Conservation (phyloP, 257 asterid species). For the Nicotiana attenuata region DNA sequence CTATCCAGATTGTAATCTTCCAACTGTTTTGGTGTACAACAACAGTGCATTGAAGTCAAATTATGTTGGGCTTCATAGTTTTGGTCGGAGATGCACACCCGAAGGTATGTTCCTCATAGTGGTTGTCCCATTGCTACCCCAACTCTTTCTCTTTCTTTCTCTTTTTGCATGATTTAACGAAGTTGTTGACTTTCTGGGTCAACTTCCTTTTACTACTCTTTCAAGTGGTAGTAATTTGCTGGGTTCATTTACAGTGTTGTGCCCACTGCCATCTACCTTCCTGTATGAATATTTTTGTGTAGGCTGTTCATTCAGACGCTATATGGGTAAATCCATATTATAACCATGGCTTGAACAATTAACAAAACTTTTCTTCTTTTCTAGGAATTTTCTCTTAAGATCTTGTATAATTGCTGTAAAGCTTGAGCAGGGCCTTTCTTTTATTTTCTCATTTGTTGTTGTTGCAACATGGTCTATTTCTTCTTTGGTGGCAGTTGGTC, state of each 20-base stretch:
- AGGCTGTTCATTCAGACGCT: not conserved
- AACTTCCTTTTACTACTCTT: not conserved
- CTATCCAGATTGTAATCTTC: slow-evolving; percentile 88
- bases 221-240: not conserved
- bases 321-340: not conserved
- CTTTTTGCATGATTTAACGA: not conserved
- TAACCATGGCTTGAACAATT: not conserved
- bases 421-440: slow-evolving; percentile 2
- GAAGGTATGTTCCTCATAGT: slow-evolving; percentile 49
- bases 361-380: not conserved
- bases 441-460: not conserved
- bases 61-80: slow-evolving; percentile 61
- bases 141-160: not conserved
- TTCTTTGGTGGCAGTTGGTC: not conserved
- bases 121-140: not conserved
- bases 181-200: not conserved
- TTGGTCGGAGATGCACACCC: slow-evolving; percentile 93
- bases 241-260: not conserved
- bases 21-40: slow-evolving; percentile 80
- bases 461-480: not conserved
- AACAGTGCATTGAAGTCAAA: slow-evolving; percentile 85
- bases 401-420: not conserved
- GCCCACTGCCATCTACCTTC: not conserved
- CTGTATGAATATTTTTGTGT: slow-evolving; percentile 1
- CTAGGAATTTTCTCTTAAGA: not conserved